Evolutionary conservation across 2,329 filamentous ascomycete species (phyloP).

Genomic region (Alternaria atra): DNA sequence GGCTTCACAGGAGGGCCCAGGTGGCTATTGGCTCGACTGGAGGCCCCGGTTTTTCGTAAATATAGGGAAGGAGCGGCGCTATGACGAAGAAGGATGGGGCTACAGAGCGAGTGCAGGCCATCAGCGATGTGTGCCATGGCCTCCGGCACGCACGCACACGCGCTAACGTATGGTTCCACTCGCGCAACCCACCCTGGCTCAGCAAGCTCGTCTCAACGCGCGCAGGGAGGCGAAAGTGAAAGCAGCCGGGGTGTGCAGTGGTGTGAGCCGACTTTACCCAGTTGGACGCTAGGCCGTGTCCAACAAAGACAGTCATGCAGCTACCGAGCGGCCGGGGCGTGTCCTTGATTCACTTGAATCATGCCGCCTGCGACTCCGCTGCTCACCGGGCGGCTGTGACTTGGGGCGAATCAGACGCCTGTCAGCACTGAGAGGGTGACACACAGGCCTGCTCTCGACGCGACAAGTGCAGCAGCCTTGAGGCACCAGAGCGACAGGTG

Average conservation of each 20-base stretch:
- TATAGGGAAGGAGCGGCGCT: constrained; percentile 50
- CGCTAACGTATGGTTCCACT: constrained; percentile 36
- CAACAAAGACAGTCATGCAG: constrained; percentile 34
- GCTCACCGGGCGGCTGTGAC: constrained; percentile 36
- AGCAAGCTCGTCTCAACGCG: constrained; percentile 21
- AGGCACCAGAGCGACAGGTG: constrained; percentile 22
- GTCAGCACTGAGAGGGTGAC: constrained; percentile 31
- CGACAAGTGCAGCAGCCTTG: constrained; percentile 42
- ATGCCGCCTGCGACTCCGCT: constrained; percentile 32
- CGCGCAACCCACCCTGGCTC: constrained; percentile 28
- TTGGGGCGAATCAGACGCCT: constrained; percentile 27
- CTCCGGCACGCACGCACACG: constrained; percentile 35
- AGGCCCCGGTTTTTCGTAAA: constrained; percentile 48
- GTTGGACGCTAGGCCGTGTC: constrained; percentile 23
- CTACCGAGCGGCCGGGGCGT: constrained; percentile 32
- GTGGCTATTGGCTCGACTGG: constrained; percentile 38
- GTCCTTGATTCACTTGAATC: constrained; percentile 38
- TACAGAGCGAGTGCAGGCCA: constrained; percentile 43
- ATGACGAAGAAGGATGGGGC: constrained; percentile 50
- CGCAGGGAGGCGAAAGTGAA: constrained; percentile 39
- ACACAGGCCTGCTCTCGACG: constrained; percentile 40
- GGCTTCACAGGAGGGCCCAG: constrained; percentile 25
- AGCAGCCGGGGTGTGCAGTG: constrained; percentile 27
- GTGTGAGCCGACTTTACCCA: constrained; percentile 30
- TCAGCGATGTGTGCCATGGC: constrained; percentile 40